phyloP scores from a whole-genome alignment of 1,284 basidiomycete species.

The Kwoniella shivajii region DNA sequence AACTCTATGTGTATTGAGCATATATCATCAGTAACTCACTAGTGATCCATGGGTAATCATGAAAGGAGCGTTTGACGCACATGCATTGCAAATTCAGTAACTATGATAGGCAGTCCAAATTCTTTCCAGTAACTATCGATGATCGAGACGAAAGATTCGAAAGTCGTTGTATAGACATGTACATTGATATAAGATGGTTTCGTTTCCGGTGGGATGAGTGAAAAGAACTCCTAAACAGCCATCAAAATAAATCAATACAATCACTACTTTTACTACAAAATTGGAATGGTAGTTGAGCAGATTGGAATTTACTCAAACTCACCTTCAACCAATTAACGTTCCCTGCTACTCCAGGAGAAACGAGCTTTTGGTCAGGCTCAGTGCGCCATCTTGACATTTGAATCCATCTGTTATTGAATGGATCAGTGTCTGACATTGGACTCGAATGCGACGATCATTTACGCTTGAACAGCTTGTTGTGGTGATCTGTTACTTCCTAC shows the following conservation, averaged over 20 bases:
- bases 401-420: slow-evolving; percentile 31
- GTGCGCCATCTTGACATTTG: slow-evolving; percentile 34
- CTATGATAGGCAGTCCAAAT: slow-evolving; percentile 44
- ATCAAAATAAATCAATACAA: background rate
- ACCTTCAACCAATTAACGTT: slow-evolving; percentile 44
- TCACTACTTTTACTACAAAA: background rate
- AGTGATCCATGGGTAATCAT: background rate
- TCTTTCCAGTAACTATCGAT: slow-evolving; percentile 34
- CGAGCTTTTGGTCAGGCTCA: slow-evolving; percentile 27
- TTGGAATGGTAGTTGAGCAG: background rate
- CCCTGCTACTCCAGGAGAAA: slow-evolving; percentile 44
- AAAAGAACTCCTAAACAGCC: slow-evolving; percentile 35
- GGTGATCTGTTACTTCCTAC: slow-evolving; percentile 31
- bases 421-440: background rate
- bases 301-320: background rate
- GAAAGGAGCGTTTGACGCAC: slow-evolving; percentile 18
- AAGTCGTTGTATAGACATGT: slow-evolving; percentile 50
- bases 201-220: slow-evolving; percentile 26
- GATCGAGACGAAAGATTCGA: slow-evolving; percentile 36
- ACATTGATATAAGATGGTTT: slow-evolving; percentile 43
- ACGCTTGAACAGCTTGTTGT: slow-evolving; percentile 34
- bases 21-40: background rate
- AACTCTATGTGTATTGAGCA: slow-evolving; percentile 27
- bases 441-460: slow-evolving; percentile 1
- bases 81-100: slow-evolving; percentile 50